Evolutionary conservation across 1,139 yeast species (phyloP), one percentile per base, ranked within the genome.

Genomic region (Nakaseomyces delphensis): DNA sequence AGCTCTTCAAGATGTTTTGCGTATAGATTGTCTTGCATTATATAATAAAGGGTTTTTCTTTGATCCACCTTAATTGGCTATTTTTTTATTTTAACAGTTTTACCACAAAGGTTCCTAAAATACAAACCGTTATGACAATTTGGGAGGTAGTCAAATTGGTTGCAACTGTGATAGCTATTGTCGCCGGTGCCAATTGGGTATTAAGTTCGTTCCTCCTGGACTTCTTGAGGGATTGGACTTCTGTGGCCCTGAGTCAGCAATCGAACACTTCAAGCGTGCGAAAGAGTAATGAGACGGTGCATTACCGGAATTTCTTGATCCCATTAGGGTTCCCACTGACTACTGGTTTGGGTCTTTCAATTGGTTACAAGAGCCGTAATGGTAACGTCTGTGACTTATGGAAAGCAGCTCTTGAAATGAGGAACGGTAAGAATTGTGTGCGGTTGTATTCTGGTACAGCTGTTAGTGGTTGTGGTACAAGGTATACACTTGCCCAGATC

Each of bases 331-430:
- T 73, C 46, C 79, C 82, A 0, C 65, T 82, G 36, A 68, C 80
- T 19, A 76, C 83, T 1, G 93, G 93, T 0, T 63, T 83, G 40
- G 77, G 76, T 38, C 71, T 83, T 19, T 68, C 83, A 43, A 69
- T 73, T 40, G 78, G 74, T 28, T 82, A 79, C 60, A 77, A 75
- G 52, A 53, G 80, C 16, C 67, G 91, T 50, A 79, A 79, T 55
- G 91, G 91, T 7, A 79, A 77, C 49, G 61, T 81, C 44, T 71
- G 76, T 52, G 93, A 81, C 60, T 60, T 81, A 3, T 82, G 89
- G 87, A 56, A 58, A 9, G 64, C 68, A 16, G 58, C 61, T 7
- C 57, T 67, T 62, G 57, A 53, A 18, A 52, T 58, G 20, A 44
- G 40, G 29, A 43, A 42, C 9, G 45, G 44, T 1, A 41, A 48